phyloP scores from a whole-genome alignment of 257 asterid genomes.

The Ilex asprella region DNA sequence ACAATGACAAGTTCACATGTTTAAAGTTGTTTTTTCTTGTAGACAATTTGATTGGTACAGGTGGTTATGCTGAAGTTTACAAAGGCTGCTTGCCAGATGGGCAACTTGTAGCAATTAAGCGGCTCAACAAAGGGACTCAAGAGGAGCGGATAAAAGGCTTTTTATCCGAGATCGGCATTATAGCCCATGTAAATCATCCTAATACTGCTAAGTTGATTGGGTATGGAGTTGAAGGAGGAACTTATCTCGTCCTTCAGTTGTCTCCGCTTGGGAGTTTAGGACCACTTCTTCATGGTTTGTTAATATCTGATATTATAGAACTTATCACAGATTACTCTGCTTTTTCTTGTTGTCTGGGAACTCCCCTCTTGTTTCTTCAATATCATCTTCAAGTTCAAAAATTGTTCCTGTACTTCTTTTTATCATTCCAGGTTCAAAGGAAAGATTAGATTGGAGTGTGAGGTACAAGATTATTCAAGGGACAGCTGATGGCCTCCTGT shows the following conservation, averaged over 20 bases:
- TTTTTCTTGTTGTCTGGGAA: background rate
- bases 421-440: conserved; percentile 31
- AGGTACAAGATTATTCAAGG: conserved; percentile 63
- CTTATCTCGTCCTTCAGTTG: conserved; percentile 47
- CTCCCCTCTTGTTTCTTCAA: background rate
- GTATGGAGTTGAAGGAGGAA: conserved; percentile 72
- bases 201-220: conserved; percentile 71
- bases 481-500: conserved; percentile 55
- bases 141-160: conserved; percentile 41
- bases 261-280: conserved; percentile 62
- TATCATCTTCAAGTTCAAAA: background rate
- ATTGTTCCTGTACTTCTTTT: background rate
- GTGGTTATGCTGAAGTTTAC: conserved; percentile 68
- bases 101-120: conserved; percentile 51
- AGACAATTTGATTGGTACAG: conserved; percentile 67
- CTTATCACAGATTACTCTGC: conserved; percentile 1
- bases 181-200: conserved; percentile 67
- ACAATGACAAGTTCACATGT: no score
- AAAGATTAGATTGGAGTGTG: conserved; percentile 37
- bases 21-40: conserved; percentile 1
- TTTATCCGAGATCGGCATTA: conserved; percentile 59
- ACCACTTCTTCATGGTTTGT: conserved; percentile 53
- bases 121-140: conserved; percentile 38
- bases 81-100: conserved; percentile 56
- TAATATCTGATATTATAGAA: no score